Conservation (phyloP, 2,329 filamentous ascomycete genomes). For the Elsinoe ampelina region DNA sequence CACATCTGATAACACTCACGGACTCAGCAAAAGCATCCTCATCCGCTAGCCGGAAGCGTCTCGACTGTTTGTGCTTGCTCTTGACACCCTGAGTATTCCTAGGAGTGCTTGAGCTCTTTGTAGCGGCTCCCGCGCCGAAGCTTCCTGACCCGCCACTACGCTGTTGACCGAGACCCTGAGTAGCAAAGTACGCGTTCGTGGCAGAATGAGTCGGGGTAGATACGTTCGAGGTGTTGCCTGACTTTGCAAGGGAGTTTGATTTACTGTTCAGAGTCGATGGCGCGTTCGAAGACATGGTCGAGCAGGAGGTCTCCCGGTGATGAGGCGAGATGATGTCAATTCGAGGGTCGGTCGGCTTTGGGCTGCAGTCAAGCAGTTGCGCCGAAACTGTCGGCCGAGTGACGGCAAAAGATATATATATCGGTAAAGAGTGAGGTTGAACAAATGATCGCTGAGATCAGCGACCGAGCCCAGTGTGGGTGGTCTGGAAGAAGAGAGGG, state of each 20-base stretch:
- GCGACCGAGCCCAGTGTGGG: conserved; percentile 3
- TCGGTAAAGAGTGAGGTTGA: neutral
- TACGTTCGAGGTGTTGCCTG: conserved; percentile 28
- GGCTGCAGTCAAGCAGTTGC: conserved; percentile 6
- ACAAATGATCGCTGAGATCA: conserved; percentile 6
- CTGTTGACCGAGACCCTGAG: conserved; percentile 36
- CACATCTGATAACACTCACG: conserved; percentile 39
- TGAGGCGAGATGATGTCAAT: conserved; percentile 15
- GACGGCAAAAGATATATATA: neutral
- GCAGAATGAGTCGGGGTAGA: conserved; percentile 37
- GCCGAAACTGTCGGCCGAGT: conserved; percentile 5
- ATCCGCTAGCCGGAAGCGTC: conserved; percentile 62
- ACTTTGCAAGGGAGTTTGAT: conserved; percentile 33
- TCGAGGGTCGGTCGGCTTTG: conserved; percentile 8
- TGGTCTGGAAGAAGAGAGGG: neutral
- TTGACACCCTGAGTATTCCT: conserved; percentile 68
- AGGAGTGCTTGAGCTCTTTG: conserved; percentile 40
- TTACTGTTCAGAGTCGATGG: conserved; percentile 27
- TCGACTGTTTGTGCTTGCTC: conserved; percentile 77
- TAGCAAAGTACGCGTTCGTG: conserved; percentile 33
- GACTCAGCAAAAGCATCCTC: conserved; percentile 82
- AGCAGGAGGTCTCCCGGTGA: conserved; percentile 2
- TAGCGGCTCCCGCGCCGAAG: conserved; percentile 30
- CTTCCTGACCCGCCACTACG: conserved; percentile 32
- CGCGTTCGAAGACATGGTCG: conserved; percentile 36